Evolutionary conservation across 345 rosid species (phyloP), one percentile per base, ranked within the genome.

Genomic region (Hibiscus trionum): DNA sequence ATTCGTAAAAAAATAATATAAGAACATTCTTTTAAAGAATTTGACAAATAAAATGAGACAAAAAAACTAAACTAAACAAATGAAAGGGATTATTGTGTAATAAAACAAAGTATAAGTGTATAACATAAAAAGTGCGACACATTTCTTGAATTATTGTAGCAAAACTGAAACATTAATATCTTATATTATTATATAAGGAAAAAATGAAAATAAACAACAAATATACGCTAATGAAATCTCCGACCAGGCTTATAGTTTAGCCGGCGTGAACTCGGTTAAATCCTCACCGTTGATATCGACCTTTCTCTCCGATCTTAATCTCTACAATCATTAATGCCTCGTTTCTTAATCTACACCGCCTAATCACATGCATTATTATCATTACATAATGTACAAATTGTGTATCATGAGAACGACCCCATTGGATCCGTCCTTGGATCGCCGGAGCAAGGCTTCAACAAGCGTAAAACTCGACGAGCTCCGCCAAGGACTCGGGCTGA

Each of bases 391-490:
- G 61, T 80, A 78, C 84, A 82, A 44, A 59, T 69, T 42, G 47
- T 9, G 24, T 52, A 77, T 50, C 58, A 12, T 56, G 70, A 7
- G 14, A 27, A 69, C 19, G 73, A 61, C 59, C 65, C 3, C 72
- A 71, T 21, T 27, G 66, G 26, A 66, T 8, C 72, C 68, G 21
- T n/a, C 59, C 69, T 59, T n/a, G 2, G 35, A 58, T 58, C 62
- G 21, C 57, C 15, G 8, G 27, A 10, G 4, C 27, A 63, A 8
- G 15, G 2, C 15, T 50, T 66, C 82, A 93, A 64, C 92, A 93
- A n/a, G 89, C 89, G 78, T 93, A 93, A 83, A 89, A 93, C 76
- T 91, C 90, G 29, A 82, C 94, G 15, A 93, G 88, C 78, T 93
- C 97, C 37, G 90, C 86, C 52, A 89, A 46, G 2, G 98, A 89